Base-by-base conservation (phyloP, 257 asterid genomes). In the Lycium ferocissimum region DNA sequence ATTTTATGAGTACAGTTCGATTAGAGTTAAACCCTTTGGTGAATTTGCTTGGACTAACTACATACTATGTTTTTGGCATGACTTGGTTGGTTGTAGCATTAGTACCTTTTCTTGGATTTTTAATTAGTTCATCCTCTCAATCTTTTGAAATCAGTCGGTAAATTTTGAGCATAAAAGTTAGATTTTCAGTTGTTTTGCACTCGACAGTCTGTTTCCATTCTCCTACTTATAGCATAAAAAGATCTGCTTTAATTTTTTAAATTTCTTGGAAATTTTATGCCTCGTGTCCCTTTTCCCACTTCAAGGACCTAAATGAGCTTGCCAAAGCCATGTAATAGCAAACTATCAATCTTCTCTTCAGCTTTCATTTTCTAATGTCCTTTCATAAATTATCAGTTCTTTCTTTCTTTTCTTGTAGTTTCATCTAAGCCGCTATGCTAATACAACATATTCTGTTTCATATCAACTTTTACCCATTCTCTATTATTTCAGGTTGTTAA, bases 401-500 rank as follows among this genome's bases (percentile, higher is more conserved):
- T 6, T 51, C 53, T 58, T 59, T 33, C 13, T 78, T 35, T 51
- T 78, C 17, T 59, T 33, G 7, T 26, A 1, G 33, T 14, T 78
- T 78, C 82, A 53, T 78, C 62, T 20, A 40, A 51, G 26, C 65
- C 15, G n/a, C 49, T 78, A 57, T 78, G 66, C 65, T 33, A 51
- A 78, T 47, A 76, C 47, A 53, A 26, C 10, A 53, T 33, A 54
- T 76, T 76, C 82, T 26, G 49, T 76, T 53, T 4, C 45, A 15
- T 53, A 33, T 51, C 65, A 78, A 13, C 65, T 53, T 78, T 78
- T 53, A 53, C 65, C 26, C 47, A 14, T 33, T 15, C 65, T 53
- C 13, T 45, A 47, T 49, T 61, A 79, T 49, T 87, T 61, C 92
- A 97, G 99, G 98, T 95, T 85, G 98, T 95, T 61, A 97, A 97